Conservation (phyloP, 352 stramenopile species). For the Globisporangium rhizosaccharum region DNA sequence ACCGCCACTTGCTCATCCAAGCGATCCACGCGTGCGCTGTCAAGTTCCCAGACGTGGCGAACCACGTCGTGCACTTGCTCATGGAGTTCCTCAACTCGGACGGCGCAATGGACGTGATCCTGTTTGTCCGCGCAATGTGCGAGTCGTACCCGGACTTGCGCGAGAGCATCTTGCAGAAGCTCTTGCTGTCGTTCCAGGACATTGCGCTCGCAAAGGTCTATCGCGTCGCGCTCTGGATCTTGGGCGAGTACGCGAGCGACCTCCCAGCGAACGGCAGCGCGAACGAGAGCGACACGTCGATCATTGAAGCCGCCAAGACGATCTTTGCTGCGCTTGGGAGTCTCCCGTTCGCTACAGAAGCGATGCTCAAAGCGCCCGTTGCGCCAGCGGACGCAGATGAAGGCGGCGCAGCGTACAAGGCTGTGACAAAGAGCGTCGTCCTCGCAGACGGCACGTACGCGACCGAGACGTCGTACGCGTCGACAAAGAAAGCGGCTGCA, state of each 20-base stretch:
- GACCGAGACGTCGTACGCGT: conserved; percentile 93
- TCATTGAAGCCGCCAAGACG: conserved; percentile 64
- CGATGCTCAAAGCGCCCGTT: conserved; percentile 40
- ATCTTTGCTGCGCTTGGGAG: conserved; percentile 88
- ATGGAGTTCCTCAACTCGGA: conserved; percentile 98
- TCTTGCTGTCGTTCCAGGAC: conserved; percentile 92
- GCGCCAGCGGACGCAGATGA: conserved; percentile 12
- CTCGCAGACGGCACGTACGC: conserved; percentile 99
- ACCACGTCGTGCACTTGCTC: conserved; percentile 97
- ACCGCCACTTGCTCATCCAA: conserved; percentile 97
- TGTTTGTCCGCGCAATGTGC: conserved; percentile 98
- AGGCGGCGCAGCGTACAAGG: conserved; percentile 66
- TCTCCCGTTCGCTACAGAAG: conserved; percentile 63
- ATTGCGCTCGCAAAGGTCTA: conserved; percentile 95
- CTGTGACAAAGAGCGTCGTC: conserved; percentile 97
- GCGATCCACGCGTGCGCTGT: conserved; percentile 97
- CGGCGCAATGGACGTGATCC: conserved; percentile 96
- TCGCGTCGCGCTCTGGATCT: conserved; percentile 96
- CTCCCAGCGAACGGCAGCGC: conserved; percentile 13
- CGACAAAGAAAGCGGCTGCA: conserved; percentile 28
- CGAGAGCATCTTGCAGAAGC: conserved; percentile 90
- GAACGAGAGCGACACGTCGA: conserved; percentile 59
- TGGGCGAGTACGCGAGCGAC: conserved; percentile 90
- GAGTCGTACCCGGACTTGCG: conserved; percentile 95
- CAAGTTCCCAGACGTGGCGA: conserved; percentile 96